Evolutionary conservation across 345 rosid genomes (phyloP).

Genomic region (Eucalyptus decipiens): DNA sequence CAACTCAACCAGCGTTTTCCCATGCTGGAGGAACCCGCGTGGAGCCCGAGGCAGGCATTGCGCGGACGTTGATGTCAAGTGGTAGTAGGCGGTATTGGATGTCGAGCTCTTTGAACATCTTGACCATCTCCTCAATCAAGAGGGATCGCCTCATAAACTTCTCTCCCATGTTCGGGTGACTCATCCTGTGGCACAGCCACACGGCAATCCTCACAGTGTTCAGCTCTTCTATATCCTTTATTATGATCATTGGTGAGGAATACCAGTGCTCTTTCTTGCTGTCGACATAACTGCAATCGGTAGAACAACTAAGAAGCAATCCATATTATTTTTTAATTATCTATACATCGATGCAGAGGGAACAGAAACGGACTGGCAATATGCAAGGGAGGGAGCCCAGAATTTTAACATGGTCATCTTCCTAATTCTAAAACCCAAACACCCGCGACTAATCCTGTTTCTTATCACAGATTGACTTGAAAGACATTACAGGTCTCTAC

Average conservation of each 20-base stretch:
- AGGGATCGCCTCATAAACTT: no score
- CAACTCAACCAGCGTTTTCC: not conserved
- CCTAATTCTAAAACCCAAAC: not conserved
- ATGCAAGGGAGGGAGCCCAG: not conserved
- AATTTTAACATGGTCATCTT: not conserved
- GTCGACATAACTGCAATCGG: constrained; percentile 35
- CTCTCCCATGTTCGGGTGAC: not conserved
- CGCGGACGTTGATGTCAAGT: no score
- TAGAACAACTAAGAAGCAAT: not conserved
- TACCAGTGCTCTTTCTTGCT: constrained; percentile 76
- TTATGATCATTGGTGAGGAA: constrained; percentile 16
- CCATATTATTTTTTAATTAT: not conserved
- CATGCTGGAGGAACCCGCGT: constrained; percentile 17
- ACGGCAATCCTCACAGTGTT: not conserved
- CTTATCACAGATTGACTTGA: not conserved
- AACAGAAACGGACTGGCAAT: no score
- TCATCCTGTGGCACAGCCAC: not conserved
- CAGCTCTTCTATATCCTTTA: not conserved
- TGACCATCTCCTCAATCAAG: no score
- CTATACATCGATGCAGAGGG: not conserved
- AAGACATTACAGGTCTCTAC: no score
- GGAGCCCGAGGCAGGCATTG: no score
- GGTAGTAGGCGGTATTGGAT: no score
- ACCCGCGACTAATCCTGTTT: not conserved
- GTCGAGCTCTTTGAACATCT: no score